Percentiles rank a stretch among this genome's conserved stretches.
Evolutionary conservation across 768 basidiomycete genomes (phyloP).

Genomic region (Auricularia sp.): DNA sequence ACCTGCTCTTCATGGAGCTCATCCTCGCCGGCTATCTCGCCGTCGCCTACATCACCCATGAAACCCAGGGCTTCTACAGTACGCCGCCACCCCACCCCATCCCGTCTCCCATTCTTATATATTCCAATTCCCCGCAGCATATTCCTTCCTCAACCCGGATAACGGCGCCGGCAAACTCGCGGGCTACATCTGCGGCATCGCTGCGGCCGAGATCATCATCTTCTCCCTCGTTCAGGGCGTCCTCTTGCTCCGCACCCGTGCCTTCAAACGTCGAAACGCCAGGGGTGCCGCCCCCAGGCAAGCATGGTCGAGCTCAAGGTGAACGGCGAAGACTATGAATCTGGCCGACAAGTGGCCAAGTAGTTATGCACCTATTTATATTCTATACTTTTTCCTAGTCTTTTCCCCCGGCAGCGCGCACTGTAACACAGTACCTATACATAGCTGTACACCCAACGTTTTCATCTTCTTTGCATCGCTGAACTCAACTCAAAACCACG

Average conservation of each 20-base stretch:
- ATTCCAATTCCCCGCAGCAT: slow-evolving; percentile 33
- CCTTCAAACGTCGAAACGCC: slow-evolving; percentile 12
- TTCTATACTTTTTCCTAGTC: too few relatives aligned
- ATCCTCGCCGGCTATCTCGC: slow-evolving; percentile 50
- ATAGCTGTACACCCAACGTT: too few relatives aligned
- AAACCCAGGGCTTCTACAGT: slow-evolving; percentile 58
- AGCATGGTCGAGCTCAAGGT: not conserved
- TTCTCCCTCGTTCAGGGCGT: slow-evolving; percentile 40
- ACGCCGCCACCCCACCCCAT: slow-evolving; percentile 16
- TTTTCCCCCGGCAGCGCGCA: too few relatives aligned
- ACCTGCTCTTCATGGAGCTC: slow-evolving; percentile 37
- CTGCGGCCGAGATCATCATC: slow-evolving; percentile 38
- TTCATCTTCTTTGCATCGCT: too few relatives aligned
- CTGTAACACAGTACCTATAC: too few relatives aligned
- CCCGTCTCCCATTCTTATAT: not conserved
- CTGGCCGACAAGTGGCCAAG: too few relatives aligned
- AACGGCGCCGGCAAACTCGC: slow-evolving; percentile 36
- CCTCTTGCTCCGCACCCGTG: slow-evolving; percentile 28
- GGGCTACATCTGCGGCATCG: slow-evolving; percentile 55
- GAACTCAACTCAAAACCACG: too few relatives aligned
- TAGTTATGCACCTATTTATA: too few relatives aligned
- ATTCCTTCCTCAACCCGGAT: slow-evolving; percentile 52
- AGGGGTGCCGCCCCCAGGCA: not conserved
- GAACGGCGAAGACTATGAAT: not conserved
- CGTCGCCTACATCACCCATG: slow-evolving; percentile 57